A percentile compares a stretch with the other conserved stretches of the same genome.
Conservation (phyloP, 2,329 filamentous ascomycete species). For the Trichoderma sp. region DNA sequence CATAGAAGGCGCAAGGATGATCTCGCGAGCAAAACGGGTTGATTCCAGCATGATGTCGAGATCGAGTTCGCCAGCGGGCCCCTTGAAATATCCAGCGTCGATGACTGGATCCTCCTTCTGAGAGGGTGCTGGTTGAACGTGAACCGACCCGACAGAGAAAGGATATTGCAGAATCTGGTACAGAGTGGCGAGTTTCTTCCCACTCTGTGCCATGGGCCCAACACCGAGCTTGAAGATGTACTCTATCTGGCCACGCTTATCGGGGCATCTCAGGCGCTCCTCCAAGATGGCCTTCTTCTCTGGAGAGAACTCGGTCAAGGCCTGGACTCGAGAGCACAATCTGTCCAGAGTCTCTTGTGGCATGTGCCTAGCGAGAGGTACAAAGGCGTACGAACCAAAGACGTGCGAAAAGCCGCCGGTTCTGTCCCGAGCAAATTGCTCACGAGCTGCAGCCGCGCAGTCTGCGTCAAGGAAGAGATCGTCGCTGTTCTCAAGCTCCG, state of each 20-base stretch:
- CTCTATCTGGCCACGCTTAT: slow-evolving; percentile 50
- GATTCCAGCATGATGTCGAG: slow-evolving; percentile 48
- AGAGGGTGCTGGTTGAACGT: slow-evolving; percentile 39
- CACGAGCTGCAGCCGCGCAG: slow-evolving; percentile 38
- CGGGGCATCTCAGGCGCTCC: slow-evolving; percentile 39
- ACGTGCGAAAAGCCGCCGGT: slow-evolving; percentile 45
- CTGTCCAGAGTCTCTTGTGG: slow-evolving; percentile 33
- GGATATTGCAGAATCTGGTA: slow-evolving; percentile 56
- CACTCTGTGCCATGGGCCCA: slow-evolving; percentile 44
- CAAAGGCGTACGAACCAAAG: slow-evolving; percentile 47
- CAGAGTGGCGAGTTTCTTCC: slow-evolving; percentile 52
- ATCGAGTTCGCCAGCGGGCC: slow-evolving; percentile 46
- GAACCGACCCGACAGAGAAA: slow-evolving; percentile 52
- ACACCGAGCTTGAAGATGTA: slow-evolving; percentile 54
- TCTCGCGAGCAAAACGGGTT: slow-evolving; percentile 45
- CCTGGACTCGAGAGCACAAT: slow-evolving; percentile 32
- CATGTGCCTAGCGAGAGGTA: slow-evolving; percentile 45
- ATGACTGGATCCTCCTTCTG: slow-evolving; percentile 43
- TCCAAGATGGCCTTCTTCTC: slow-evolving; percentile 38
- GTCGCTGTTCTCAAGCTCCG: slow-evolving; percentile 45
- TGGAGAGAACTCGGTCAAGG: slow-evolving; percentile 30
- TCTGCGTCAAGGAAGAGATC: slow-evolving; percentile 41
- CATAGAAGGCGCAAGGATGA: slow-evolving; percentile 44
- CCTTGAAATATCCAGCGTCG: slow-evolving; percentile 48
- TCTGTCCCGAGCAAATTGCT: slow-evolving; percentile 38